These are phyloP conservation scores for Picea sitchensis DNA, from an alignment of 75 land plant genomes.

Conservation along the genomic window DNA sequence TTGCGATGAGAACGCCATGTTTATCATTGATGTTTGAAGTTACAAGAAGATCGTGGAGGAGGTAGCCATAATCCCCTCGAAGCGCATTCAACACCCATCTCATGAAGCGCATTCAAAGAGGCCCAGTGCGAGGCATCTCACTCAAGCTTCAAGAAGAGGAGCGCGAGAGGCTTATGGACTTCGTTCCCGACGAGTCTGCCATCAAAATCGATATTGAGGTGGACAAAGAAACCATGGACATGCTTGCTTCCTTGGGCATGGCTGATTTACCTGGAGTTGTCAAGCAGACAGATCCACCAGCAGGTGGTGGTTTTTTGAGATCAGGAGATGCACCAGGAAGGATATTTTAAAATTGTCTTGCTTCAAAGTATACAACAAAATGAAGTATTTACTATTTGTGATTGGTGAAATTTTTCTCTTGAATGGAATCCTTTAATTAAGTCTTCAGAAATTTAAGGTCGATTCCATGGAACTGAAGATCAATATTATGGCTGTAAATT, in stretches of 20 bases:
- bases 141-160: constrained; percentile 59
- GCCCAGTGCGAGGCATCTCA: constrained; percentile 50
- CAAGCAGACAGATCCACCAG: constrained; percentile 10
- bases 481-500: too few relatives aligned
- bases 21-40: too few relatives aligned
- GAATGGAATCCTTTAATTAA: too few relatives aligned
- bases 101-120: constrained; percentile 51
- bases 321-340: neutral
- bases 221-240: constrained; percentile 51
- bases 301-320: neutral
- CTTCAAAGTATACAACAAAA: too few relatives aligned
- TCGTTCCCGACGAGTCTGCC: constrained; percentile 49
- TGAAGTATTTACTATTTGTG: too few relatives aligned
- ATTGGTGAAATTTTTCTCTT: too few relatives aligned
- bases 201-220: constrained; percentile 53
- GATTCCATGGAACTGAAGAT: too few relatives aligned
- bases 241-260: constrained; percentile 42
- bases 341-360: too few relatives aligned
- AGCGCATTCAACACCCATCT: constrained; percentile 39
- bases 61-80: constrained; percentile 59
- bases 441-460: too few relatives aligned
- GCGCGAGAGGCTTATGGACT: constrained; percentile 54
- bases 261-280: constrained; percentile 44
- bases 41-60: constrained; percentile 70
- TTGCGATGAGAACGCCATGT: too few relatives aligned